Conservation (phyloP, 2,329 filamentous ascomycete genomes). For the Paradendryphiella salina region DNA sequence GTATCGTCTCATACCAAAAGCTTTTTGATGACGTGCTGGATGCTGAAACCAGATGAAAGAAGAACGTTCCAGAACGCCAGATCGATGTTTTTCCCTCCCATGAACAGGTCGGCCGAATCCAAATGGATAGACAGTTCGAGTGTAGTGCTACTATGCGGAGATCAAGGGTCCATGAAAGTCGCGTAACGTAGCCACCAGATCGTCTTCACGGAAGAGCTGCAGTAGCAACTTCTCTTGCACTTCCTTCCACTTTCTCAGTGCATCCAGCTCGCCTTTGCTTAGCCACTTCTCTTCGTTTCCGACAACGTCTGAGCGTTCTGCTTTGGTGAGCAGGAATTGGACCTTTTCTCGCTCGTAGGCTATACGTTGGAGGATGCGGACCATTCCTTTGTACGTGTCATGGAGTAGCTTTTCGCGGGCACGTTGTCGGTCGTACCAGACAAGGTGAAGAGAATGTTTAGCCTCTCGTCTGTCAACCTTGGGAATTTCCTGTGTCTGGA, state of each 20-base stretch:
- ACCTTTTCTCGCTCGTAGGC: constrained; percentile 73
- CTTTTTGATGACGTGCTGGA: constrained; percentile 8
- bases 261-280: constrained; percentile 70
- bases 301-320: constrained; percentile 82
- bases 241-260: constrained; percentile 65
- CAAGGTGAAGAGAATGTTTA: constrained; percentile 84
- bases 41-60: background rate
- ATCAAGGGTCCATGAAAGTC: constrained; percentile 57
- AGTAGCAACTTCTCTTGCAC: constrained; percentile 72
- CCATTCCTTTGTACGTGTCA: constrained; percentile 86
- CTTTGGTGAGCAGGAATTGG: constrained; percentile 74
- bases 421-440: constrained; percentile 82
- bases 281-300: constrained; percentile 82
- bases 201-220: constrained; percentile 80
- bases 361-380: constrained; percentile 78
- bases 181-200: constrained; percentile 77
- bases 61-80: constrained; percentile 1
- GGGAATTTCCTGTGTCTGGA: constrained; percentile 93
- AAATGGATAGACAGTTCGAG: background rate
- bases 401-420: constrained; percentile 72
- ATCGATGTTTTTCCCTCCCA: background rate
- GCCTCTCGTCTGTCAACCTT: constrained; percentile 81
- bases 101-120: background rate
- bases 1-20: constrained; percentile 13
- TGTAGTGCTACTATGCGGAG: constrained; percentile 18